phyloP scores from a whole-genome alignment of 139 green algal genomes.

The Picochlorum sp. region DNA sequence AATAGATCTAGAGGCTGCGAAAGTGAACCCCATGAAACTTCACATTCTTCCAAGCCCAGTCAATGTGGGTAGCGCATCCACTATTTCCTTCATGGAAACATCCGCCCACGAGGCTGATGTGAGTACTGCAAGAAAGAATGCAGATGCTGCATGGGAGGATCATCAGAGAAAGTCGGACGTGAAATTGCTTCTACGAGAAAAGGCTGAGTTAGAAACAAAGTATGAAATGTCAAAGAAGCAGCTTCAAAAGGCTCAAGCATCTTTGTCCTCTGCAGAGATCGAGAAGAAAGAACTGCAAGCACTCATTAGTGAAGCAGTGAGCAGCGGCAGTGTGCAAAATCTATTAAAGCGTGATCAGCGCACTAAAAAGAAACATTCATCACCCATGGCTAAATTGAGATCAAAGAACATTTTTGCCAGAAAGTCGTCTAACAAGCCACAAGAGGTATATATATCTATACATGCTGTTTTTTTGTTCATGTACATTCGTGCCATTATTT shows the following conservation, averaged over 20 bases:
- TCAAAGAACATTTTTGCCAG: too few species aligned
- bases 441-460: too few species aligned
- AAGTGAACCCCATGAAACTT: neutral
- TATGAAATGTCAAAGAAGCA: slow-evolving; percentile 34
- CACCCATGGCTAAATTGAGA: too few species aligned
- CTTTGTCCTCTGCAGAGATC: neutral
- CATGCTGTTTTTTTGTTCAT: too few species aligned
- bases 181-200: slow-evolving; percentile 8
- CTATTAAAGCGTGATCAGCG: too few species aligned
- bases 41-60: neutral
- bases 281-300: neutral
- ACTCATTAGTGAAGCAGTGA: too few species aligned
- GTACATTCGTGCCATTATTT: too few species aligned
- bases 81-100: neutral
- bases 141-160: slow-evolving; percentile 11
- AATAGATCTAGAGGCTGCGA: neutral
- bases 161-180: slow-evolving; percentile 18
- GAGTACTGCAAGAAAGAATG: slow-evolving; percentile 1
- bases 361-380: too few species aligned
- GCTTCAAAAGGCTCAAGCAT: slow-evolving; percentile 13
- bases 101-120: neutral
- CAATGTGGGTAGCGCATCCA: neutral
- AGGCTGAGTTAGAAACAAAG: slow-evolving; percentile 32
- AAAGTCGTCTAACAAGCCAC: too few species aligned
- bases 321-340: too few species aligned